Base-by-base conservation (phyloP, 2,329 filamentous ascomycete species). In the Alternaria alternata region DNA sequence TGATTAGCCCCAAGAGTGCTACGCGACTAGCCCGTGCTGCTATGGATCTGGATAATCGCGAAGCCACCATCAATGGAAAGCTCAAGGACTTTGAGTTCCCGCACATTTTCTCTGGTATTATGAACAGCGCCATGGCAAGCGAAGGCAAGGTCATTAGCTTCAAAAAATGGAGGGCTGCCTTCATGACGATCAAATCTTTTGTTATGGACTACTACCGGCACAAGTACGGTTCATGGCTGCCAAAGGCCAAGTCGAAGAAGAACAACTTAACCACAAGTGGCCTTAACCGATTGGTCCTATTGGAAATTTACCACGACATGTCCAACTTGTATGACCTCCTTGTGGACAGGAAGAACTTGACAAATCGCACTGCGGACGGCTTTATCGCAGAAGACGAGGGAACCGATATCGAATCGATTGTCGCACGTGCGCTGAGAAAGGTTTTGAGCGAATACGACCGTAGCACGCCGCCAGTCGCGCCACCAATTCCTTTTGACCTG, bases 41-140 rank as follows among this genome's bases (percentile, higher is more conserved):
- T 51, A 85, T 96, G 68, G 93, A 97, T 70, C 83, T 98, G 3
- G 84, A 90, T 34, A 89, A 87, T 62, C 88, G 93, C 20, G 86
- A 92, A 60, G 85, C 88, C 62, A 89, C 85, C 54, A 87, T 93
- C 66, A 90, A 91, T 65, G 81, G 83, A 32, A 89, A 91, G 43
- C 82, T 98, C n/a, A 88, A 91, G 59, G 88, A 93, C 62, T 98
- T 98, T 68, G 92, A 97, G 32, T 97, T 97, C 69, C 93, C 94
- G 0, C 91, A 92, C 0, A 82, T 98, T 5, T 98, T 97, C 74
- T 88, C 93, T 0, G 95, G 95, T 34, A 88, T 93, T 66, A 94
- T 92, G 72, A 93, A 89, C 76, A 96, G 93, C 4, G 94, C 90
- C 11, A 92, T 91, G 1, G 86, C 88, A 22, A 84, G 85, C 1